Percentiles rank a stretch among this genome's conserved stretches.
Evolutionary conservation across 2,329 filamentous ascomycete species (phyloP).

Genomic region (Thielaviopsis musarum): DNA sequence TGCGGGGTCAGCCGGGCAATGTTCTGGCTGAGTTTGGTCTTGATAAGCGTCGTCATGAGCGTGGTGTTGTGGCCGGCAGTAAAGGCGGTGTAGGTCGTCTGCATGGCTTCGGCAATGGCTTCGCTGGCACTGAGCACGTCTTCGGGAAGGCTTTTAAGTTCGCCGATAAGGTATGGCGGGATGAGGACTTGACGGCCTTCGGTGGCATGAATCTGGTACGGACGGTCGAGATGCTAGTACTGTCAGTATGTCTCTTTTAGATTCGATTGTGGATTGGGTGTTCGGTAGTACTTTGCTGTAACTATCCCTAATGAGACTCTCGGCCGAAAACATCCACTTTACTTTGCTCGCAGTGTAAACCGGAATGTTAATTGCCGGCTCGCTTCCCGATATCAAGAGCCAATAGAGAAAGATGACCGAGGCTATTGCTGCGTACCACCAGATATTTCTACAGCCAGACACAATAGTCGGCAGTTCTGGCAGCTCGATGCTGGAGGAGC

Average conservation of each 20-base stretch:
- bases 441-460: conserved; percentile 19
- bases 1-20: conserved; percentile 28
- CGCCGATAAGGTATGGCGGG: conserved; percentile 26
- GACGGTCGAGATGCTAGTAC: conserved; percentile 28
- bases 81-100: conserved; percentile 35
- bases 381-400: conserved; percentile 22
- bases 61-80: conserved; percentile 29
- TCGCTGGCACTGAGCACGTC: conserved; percentile 31
- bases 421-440: conserved; percentile 26
- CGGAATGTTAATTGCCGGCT: conserved; percentile 20
- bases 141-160: conserved; percentile 32
- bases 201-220: conserved; percentile 34
- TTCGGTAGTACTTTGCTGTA: conserved; percentile 27
- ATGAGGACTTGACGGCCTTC: conserved; percentile 32
- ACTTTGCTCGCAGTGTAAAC: conserved; percentile 31
- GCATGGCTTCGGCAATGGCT: conserved; percentile 32
- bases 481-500: not conserved
- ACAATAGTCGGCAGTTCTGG: conserved; percentile 16
- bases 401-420: conserved; percentile 23
- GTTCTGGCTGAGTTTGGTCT: conserved; percentile 31
- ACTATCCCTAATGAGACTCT: conserved; percentile 29
- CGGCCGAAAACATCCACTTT: conserved; percentile 35
- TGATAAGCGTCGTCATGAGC: conserved; percentile 26
- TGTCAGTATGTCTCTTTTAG: not conserved
- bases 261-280: not conserved